Conservation (phyloP, 2,329 filamentous ascomycete genomes). For the Pezicula neosporulosa region DNA sequence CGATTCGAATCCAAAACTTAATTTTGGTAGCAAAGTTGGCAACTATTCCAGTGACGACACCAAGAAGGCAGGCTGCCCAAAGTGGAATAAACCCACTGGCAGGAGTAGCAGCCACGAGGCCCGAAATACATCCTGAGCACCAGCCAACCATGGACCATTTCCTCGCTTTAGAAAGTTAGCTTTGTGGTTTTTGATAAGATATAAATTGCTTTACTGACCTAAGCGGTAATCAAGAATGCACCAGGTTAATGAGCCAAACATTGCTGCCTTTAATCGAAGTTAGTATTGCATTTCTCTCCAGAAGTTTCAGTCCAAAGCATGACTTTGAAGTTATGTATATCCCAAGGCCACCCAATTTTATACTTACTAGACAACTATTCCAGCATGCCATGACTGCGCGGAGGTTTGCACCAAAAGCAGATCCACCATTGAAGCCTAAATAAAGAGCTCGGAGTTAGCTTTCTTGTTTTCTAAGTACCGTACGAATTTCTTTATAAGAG, state of each 20-base stretch:
- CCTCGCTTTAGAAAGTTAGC: constrained; percentile 10
- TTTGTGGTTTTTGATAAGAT: neutral
- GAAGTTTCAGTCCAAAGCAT: too few species aligned
- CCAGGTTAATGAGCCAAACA: constrained; percentile 91
- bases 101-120: constrained; percentile 67
- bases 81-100: constrained; percentile 66
- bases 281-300: too few species aligned
- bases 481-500: too few species aligned
- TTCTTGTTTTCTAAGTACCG: too few species aligned
- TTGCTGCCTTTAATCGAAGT: constrained; percentile 44
- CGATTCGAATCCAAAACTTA: constrained; percentile 54
- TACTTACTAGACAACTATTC: constrained; percentile 77
- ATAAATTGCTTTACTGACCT: constrained; percentile 28
- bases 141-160: constrained; percentile 71
- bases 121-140: constrained; percentile 69
- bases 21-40: constrained; percentile 67
- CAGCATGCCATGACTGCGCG: constrained; percentile 95
- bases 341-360: too few species aligned
- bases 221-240: constrained; percentile 93
- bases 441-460: too few species aligned
- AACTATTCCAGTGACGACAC: constrained; percentile 60
- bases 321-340: too few species aligned
- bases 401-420: constrained; percentile 88
- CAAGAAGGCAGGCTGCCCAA: constrained; percentile 65
- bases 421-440: constrained; percentile 90